These are phyloP conservation scores for Lomentospora prolificans DNA, from an alignment of 2,329 filamentous ascomycete genomes.

Conservation along the genomic window DNA sequence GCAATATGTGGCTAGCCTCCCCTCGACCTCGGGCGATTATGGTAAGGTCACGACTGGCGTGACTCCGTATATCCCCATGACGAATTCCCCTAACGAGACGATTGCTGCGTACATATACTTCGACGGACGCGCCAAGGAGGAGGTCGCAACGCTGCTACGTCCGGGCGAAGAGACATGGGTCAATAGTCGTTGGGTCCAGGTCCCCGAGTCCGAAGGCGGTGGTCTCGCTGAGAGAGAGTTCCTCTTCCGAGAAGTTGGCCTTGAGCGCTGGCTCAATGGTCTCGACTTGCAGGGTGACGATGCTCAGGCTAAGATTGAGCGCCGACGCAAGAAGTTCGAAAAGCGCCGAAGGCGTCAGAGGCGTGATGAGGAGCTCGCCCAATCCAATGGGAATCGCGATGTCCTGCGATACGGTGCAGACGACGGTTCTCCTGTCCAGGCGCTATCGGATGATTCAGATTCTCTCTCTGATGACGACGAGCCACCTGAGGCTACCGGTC, in stretches of 20 bases:
- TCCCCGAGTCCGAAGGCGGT: conserved; percentile 82
- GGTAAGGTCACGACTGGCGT: conserved; percentile 46
- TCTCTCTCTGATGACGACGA: conserved; percentile 62
- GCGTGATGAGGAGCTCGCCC: conserved; percentile 17
- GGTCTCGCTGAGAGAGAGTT: conserved; percentile 95
- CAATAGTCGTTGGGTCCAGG: conserved; percentile 94
- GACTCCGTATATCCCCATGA: conserved; percentile 83
- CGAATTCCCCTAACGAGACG: conserved; percentile 87
- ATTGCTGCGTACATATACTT: conserved; percentile 99
- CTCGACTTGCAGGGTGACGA: conserved; percentile 91
- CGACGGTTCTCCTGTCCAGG: conserved; percentile 64
- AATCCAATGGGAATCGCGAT: conserved; percentile 23
- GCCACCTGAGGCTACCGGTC: conserved; percentile 85
- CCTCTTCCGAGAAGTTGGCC: conserved; percentile 88
- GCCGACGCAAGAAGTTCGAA: conserved; percentile 71
- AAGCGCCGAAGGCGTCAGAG: conserved; percentile 57
- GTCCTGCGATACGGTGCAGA: conserved; percentile 76
- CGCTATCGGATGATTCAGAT: conserved; percentile 54
- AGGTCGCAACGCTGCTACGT: conserved; percentile 86
- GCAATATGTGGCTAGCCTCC: conserved; percentile 67
- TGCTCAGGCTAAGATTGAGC: conserved; percentile 80
- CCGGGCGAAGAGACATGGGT: conserved; percentile 98
- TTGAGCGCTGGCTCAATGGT: conserved; percentile 94
- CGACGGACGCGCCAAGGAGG: conserved; percentile 87
- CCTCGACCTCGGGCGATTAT: conserved; percentile 37